A percentile compares a stretch with the other conserved stretches of the same genome.
phyloP scores from a whole-genome alignment of 2,329 filamentous ascomycete genomes.

The Epichloe amarillans region DNA sequence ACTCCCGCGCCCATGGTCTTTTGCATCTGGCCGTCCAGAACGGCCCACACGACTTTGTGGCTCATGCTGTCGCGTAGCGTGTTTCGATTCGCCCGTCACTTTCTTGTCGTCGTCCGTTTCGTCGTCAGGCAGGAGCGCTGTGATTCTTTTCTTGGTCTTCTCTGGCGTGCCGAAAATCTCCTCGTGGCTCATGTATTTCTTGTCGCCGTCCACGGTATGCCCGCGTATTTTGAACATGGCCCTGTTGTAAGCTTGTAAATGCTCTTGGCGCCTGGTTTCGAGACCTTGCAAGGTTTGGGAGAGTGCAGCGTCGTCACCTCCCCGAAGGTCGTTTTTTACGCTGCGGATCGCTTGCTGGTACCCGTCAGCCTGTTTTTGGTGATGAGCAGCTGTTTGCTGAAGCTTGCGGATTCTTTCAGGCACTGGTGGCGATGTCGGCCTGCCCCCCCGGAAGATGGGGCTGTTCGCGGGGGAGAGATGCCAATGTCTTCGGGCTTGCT shows the following conservation, averaged over 20 bases:
- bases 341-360: conserved; percentile 13
- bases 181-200: conserved; percentile 16
- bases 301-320: background rate
- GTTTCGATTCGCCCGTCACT: background rate
- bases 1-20: background rate
- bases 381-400: conserved; percentile 17
- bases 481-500: conserved; percentile 20
- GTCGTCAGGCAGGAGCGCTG: conserved; percentile 1
- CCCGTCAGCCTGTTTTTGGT: conserved; percentile 17
- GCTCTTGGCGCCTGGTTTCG: conserved; percentile 13
- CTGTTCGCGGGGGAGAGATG: conserved; percentile 18
- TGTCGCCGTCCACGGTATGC: conserved; percentile 12
- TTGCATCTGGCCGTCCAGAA: background rate
- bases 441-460: conserved; percentile 11
- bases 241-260: conserved; percentile 13
- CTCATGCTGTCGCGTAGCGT: background rate
- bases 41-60: too few species aligned
- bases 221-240: conserved; percentile 19
- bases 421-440: conserved; percentile 9
- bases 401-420: conserved; percentile 11
- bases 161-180: conserved; percentile 16
- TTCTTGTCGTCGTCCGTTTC: background rate
- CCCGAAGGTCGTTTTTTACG: conserved; percentile 11
- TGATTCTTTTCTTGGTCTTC: conserved; percentile 8
- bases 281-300: conserved; percentile 9